Base-by-base conservation (phyloP, 345 rosid genomes). In the Limnanthes douglasii region DNA sequence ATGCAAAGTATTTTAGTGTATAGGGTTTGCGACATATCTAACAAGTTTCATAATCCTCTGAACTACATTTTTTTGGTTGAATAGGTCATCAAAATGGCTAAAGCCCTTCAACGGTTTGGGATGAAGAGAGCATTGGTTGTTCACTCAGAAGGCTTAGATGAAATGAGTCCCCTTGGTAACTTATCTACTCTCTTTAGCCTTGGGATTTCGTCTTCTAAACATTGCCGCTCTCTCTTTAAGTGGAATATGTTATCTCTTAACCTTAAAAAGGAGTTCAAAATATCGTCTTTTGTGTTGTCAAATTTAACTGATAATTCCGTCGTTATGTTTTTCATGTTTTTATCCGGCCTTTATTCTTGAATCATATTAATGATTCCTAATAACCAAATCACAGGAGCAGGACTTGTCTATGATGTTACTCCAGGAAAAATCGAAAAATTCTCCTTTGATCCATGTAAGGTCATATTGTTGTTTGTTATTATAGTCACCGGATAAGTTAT, bases 101-200 rank as follows among this genome's bases (percentile, higher is more conserved):
- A 68, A 40, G 94, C 93, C 15, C 56, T 92, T 54, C 94, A 85
- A 60, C 41, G 68, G 20, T 78, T 85, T 71, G 99, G 99, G 45
- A 60, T 73, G 94, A 75, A 69, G 64, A 69, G 94, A 73, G 90
- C 94, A 4, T 55, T 92, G 18, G 94, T 92, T 49, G 96, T 81
- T 44, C 99, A 85, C 59, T 92, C 94, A 9, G 83, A 66, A 53
- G 99, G 99, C 41, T 57, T 92, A 35, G 99, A 85, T 50, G 99
- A 92, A 68, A 92, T 92, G 60, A 92, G 94, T 59, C 93, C 99
- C 15, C 72, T 81, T 0, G 93, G 99, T 78, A 60, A 51, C n/a
- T n/a, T n/a, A n/a, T n/a, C n/a, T n/a, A n/a, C n/a, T n/a, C n/a
- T 64, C 37, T 45, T 35, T 12, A n/a, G n/a, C n/a, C n/a, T n/a